Conservation (phyloP, 2,329 filamentous ascomycete genomes). For the Rutstroemia sp. region DNA sequence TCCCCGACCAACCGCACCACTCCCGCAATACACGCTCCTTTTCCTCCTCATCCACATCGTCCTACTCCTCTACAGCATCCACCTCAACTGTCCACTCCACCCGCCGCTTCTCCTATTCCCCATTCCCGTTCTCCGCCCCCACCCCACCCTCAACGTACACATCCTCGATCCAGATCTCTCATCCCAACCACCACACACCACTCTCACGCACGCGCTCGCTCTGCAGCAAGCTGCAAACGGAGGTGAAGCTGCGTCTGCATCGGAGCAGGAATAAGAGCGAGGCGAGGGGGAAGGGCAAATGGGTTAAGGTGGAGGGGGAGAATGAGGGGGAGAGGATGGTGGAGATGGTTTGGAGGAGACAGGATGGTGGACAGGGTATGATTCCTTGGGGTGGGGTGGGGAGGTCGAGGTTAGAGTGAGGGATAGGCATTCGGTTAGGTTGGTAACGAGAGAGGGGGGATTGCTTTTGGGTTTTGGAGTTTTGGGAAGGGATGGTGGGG, state of each 20-base stretch:
- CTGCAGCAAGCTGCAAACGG: constrained; percentile 3
- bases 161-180: not conserved
- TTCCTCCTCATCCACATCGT: not conserved
- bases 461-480: not conserved
- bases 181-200: not conserved
- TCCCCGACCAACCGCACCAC: not conserved
- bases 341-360: constrained; percentile 7
- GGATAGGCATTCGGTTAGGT: not conserved
- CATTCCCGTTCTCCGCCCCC: not conserved
- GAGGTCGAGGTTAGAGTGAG: constrained; percentile 6
- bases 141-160: not conserved
- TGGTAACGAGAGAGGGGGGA: not conserved
- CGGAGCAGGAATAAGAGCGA: not conserved
- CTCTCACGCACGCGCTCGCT: constrained; percentile 3
- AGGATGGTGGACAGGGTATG: constrained; percentile 4
- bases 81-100: not conserved
- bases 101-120: not conserved
- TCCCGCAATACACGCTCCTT: not conserved
- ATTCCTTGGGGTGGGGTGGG: constrained; percentile 6
- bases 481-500: not conserved
- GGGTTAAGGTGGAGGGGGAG: constrained; percentile 6
- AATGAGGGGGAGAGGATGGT: not conserved
- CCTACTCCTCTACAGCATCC: not conserved
- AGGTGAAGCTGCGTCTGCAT: not conserved
- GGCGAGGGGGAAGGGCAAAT: not conserved